phyloP scores from a whole-genome alignment of 495 filamentous ascomycete genomes.

The Trichoderma reesei region DNA sequence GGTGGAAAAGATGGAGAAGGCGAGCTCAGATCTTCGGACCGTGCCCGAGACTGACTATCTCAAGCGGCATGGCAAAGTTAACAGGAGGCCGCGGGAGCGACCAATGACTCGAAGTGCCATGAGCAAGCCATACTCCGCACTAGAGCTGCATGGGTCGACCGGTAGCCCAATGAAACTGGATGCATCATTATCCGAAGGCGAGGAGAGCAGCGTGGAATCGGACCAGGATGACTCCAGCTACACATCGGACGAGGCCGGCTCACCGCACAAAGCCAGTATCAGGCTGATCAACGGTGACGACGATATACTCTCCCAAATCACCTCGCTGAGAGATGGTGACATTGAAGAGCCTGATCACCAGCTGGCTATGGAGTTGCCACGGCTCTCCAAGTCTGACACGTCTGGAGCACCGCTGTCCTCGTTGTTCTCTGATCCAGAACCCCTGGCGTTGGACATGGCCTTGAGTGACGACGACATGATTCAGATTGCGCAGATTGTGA shows the following conservation, averaged over 20 bases:
- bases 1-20: slow-evolving; percentile 15
- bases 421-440: slow-evolving; percentile 41
- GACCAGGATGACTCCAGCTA: slow-evolving; percentile 42
- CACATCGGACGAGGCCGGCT: slow-evolving; percentile 30
- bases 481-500: slow-evolving; percentile 50
- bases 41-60: slow-evolving; percentile 31
- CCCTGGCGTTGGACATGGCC: slow-evolving; percentile 29
- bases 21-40: neutral
- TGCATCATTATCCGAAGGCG: slow-evolving; percentile 35
- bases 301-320: slow-evolving; percentile 36
- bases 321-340: slow-evolving; percentile 40
- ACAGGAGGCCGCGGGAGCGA: slow-evolving; percentile 27
- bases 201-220: slow-evolving; percentile 35
- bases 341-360: slow-evolving; percentile 26
- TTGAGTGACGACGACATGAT: slow-evolving; percentile 43
- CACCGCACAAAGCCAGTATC: slow-evolving; percentile 34
- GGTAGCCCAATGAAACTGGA: slow-evolving; percentile 21
- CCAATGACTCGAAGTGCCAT: neutral
- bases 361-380: slow-evolving; percentile 28
- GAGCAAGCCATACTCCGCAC: neutral
- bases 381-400: slow-evolving; percentile 29
- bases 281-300: slow-evolving; percentile 31
- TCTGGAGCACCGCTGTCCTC: slow-evolving; percentile 36
- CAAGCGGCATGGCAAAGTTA: slow-evolving; percentile 24
- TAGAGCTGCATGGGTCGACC: neutral